Base-by-base conservation (phyloP, 73 alveolate species). In the Paramecium octaurelia region DNA sequence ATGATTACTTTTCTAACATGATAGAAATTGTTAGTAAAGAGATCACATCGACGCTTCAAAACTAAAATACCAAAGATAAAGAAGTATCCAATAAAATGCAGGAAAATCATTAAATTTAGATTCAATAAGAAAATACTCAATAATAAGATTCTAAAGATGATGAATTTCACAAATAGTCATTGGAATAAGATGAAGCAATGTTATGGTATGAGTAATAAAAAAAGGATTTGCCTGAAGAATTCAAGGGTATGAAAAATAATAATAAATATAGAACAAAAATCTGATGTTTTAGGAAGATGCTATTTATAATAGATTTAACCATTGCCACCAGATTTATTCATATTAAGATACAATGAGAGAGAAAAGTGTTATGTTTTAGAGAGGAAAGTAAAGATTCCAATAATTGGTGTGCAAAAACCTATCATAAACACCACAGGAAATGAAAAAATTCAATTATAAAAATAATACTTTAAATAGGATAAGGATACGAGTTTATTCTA, bases 1-100 rank as follows among this genome's bases (percentile, higher is more conserved):
- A 64, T 64, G 84, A 64, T 34, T 64, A 64, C 27, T 64, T 64
- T 64, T 64, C 84, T 14, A 64, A 64, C 10, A 64, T 64, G 0
- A 89, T 89, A 46, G 92, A 89, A 20, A 70, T 48, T 1, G 88
- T 89, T 27, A 46, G 75, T 34, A 89, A 89, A 70, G 94, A 89
- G 57, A 89, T 89, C 6, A 71, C 94, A 54, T 69, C 73, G 5
- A 31, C 69, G 34, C 14, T 42, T 9, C 24, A 84, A 20, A 43
- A 84, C 6, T 44, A 84, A 44, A 46, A 24, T 44, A 18, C 46
- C 0, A 84, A 84, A 24, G 43, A 54, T 3, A 36, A 70, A 27
- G 21, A 84, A 46, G 24, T 43, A 46, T 7, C 21, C 5, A 12
- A 84, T 18, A 70, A 27, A 1, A 73, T 12, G 31, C 34, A 58